These are phyloP conservation scores for Copromyces sp. DNA, from an alignment of 495 filamentous ascomycete species.

Conservation along the genomic window DNA sequence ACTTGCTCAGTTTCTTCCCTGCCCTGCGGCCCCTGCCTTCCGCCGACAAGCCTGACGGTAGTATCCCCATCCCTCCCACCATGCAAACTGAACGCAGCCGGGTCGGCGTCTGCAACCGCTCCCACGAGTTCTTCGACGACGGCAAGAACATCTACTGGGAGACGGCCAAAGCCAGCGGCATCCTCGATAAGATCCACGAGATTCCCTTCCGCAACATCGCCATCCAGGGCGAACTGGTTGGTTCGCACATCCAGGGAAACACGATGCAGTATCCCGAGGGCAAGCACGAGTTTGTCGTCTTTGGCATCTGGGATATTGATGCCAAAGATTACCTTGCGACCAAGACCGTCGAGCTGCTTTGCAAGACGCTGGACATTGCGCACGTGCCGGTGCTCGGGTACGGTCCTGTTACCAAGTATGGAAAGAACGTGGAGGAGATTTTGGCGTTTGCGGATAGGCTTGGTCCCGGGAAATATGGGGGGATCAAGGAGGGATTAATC, in stretches of 20 bases:
- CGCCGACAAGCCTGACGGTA: conserved; percentile 1
- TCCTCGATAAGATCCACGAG: conserved; percentile 1
- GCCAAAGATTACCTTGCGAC: neutral
- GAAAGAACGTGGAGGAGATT: conserved; percentile 3
- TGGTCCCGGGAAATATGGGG: conserved; percentile 1
- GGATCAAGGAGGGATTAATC: conserved; percentile 11
- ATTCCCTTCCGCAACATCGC: conserved; percentile 9
- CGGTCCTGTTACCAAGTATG: neutral
- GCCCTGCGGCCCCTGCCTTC: neutral
- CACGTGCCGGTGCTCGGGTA: conserved; percentile 10
- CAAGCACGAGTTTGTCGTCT: conserved; percentile 13
- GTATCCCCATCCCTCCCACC: neutral
- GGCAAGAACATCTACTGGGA: conserved; percentile 6
- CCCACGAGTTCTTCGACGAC: neutral
- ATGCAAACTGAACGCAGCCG: neutral
- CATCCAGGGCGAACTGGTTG: conserved; percentile 13
- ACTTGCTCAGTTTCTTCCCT: neutral
- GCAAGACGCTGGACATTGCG: conserved; percentile 2
- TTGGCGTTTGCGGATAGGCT: conserved; percentile 8
- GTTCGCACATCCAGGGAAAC: conserved; percentile 9
- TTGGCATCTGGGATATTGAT: conserved; percentile 16
- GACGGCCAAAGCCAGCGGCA: conserved; percentile 1
- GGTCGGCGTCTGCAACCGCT: neutral
- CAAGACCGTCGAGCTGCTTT: conserved; percentile 1
- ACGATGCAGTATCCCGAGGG: conserved; percentile 10